phyloP scores from a whole-genome alignment of 805 yeast genomes.

The Alloascoidea hylecoeti region DNA sequence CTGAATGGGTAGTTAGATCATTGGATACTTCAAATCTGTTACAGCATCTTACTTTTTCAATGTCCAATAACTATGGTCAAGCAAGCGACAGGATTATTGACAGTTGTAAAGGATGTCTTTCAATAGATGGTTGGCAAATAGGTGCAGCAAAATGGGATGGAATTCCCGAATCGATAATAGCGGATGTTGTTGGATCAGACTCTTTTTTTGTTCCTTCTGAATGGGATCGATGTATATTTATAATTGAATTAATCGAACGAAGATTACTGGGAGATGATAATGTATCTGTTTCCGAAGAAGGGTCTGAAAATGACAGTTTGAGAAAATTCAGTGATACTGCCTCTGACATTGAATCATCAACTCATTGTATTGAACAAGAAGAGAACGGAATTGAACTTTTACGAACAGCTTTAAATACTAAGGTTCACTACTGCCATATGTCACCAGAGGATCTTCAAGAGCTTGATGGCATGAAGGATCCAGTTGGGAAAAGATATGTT shows the following conservation, averaged over 20 bases:
- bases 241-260: constrained; percentile 26
- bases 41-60: constrained; percentile 25
- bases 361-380: background rate
- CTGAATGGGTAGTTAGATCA: constrained; percentile 21
- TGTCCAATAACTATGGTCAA: constrained; percentile 26
- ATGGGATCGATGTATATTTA: constrained; percentile 38
- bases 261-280: constrained; percentile 8
- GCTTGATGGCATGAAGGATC: constrained; percentile 24
- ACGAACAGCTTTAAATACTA: constrained; percentile 22
- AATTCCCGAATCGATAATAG: constrained; percentile 26
- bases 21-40: constrained; percentile 23
- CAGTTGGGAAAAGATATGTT: constrained; percentile 22
- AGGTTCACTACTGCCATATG: constrained; percentile 32
- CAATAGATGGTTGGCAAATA: constrained; percentile 34
- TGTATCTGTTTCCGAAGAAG: background rate
- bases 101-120: constrained; percentile 29
- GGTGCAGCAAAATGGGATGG: constrained; percentile 32
- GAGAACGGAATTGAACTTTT: constrained; percentile 10
- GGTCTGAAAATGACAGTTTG: too few species aligned
- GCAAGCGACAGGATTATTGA: constrained; percentile 31
- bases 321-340: background rate
- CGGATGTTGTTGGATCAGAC: constrained; percentile 31
- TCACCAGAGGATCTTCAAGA: constrained; percentile 31
- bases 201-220: constrained; percentile 39
- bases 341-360: constrained; percentile 4